A percentile compares a stretch with the other conserved stretches of the same genome.
These are phyloP conservation scores for Globisporangium iwayamae DNA, from an alignment of 352 stramenopile species.

Conservation along the genomic window DNA sequence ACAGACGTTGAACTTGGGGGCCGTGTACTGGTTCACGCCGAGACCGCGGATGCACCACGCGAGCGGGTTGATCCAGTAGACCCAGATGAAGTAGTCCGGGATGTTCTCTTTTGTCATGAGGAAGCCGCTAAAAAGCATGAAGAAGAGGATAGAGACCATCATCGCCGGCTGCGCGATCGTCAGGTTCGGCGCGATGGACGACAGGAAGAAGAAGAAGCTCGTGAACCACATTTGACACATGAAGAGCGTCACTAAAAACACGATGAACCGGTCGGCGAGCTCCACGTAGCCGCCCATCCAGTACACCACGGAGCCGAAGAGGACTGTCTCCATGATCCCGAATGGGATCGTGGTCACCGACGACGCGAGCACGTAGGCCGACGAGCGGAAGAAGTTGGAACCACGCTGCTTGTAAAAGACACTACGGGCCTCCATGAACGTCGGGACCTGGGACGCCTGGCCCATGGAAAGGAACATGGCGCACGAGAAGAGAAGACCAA, in stretches of 20 bases:
- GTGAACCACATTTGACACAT: constrained; percentile 67
- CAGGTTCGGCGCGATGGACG: constrained; percentile 36
- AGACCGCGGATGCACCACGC: constrained; percentile 61
- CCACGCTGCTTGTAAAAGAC: constrained; percentile 90
- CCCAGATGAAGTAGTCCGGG: constrained; percentile 62
- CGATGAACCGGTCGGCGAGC: constrained; percentile 36
- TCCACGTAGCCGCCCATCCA: constrained; percentile 85
- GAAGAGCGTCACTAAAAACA: constrained; percentile 68
- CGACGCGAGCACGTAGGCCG: constrained; percentile 70
- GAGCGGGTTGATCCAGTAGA: constrained; percentile 80
- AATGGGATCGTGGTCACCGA: constrained; percentile 53
- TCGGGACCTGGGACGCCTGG: constrained; percentile 72
- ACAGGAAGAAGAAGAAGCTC: constrained; percentile 65
- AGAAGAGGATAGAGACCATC: constrained; percentile 61
- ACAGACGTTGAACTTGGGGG: constrained; percentile 38
- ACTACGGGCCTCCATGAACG: constrained; percentile 66
- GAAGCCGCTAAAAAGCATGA: constrained; percentile 71
- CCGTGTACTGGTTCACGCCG: constrained; percentile 62
- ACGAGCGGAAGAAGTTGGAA: constrained; percentile 85
- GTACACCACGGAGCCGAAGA: constrained; percentile 88
- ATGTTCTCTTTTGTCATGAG: constrained; percentile 55
- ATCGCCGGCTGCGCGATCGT: constrained; percentile 57
- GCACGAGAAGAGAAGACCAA: constrained; percentile 86
- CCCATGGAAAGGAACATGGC: constrained; percentile 86
- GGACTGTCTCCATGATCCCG: constrained; percentile 61